Base-by-base conservation (phyloP, 1,284 basidiomycete species). In the Wallemia mellicola region DNA sequence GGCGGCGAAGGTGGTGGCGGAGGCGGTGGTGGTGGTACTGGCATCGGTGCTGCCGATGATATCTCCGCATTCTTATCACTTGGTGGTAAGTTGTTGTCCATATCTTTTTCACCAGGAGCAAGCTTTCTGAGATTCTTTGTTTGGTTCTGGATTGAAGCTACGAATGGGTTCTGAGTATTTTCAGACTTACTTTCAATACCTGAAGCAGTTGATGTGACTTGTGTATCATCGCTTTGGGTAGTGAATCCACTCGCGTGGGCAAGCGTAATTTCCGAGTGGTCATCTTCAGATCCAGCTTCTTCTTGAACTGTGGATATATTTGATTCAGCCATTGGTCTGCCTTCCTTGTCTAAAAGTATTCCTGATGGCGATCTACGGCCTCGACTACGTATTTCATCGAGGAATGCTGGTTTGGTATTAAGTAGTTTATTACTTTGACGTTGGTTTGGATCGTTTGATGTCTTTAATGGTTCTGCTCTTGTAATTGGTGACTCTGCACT, bases 281-380 rank as follows among this genome's bases (percentile, higher is more conserved):
- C 75, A 61, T 74, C 74, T 62, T 78, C 77, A 63, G 75, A 78
- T 58, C 76, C 77, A 27, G 72, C 71, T 60, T 81, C 79, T 54
- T 74, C 74, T n/a, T 71, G 71, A 59, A 71, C 73, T 15, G 58
- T 57, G 24, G 59, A 59, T 54, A 61, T 60, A 28, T 28, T 57
- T 27, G 59, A 58, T 7, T 60, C 60, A 14, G 57, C 28, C 28
- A 22, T 28, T n/a, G 60, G 27, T 56, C 27, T 55, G 24, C 60
- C 59, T n/a, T 48, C 65, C 17, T 65, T 65, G 61, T 65, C 68
- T 54, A 71, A 60, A 1, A 67, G 68, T 24, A 69, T 66, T n/a
- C 68, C 63, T 25, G 65, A 67, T 24, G 67, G 62, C 14, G 38
- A 17, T n/a, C 38, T 48, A n/a, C 38, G 38, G n/a, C 38, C 38